Base-by-base conservation (phyloP, 2,329 filamentous ascomycete species). In the Tolypocladium guangdongense region DNA sequence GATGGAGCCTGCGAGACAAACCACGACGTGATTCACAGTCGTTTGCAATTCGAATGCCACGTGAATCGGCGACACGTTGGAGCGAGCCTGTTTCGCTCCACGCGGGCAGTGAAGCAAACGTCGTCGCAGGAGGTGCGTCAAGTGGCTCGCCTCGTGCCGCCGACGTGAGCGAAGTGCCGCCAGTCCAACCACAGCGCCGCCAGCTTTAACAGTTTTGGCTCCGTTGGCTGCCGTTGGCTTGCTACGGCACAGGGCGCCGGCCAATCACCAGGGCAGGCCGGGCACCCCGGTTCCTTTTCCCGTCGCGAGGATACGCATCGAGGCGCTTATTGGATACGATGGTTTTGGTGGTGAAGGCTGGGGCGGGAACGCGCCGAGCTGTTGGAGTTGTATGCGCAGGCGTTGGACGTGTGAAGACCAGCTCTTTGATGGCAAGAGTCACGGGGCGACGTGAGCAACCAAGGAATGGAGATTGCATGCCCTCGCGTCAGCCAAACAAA, bases 121-220 rank as follows among this genome's bases (percentile, higher is more conserved):
- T 36, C 43, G 51, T 52, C 51, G 45, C 51, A 49, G n/a, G 22
- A 35, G 35, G 35, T 52, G 51, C 51, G 43, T 52, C 51, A 52
- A 41, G 33, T 32, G 20, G 30, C 18, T 47, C 32, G 27, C 41
- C 35, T 30, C 16, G 27, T 50, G 32, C 49, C 32, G 41, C 41
- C 41, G 18, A n/a, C 8, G 16, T n/a, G 8, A 12, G 24, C 27
- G 16, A 30, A 6, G 43, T 3, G 41, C 24, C 14, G 8, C 18
- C 39, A 7, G 39, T 18, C 22, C 39, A 43, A 27, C 22, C 12
- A 16, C 39, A 14, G 10, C 12, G 11, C 1, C 14, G 7, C 30
- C n/a, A 16, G 43, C 24, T 45, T n/a, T 45, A 30, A 20, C 27
- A 47, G 27, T 7, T 10, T 47, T 47, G 43, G 43, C 43, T 47